These are phyloP conservation scores for Syzygium malaccense DNA, from an alignment of 441 rosid genomes.

Conservation along the genomic window DNA sequence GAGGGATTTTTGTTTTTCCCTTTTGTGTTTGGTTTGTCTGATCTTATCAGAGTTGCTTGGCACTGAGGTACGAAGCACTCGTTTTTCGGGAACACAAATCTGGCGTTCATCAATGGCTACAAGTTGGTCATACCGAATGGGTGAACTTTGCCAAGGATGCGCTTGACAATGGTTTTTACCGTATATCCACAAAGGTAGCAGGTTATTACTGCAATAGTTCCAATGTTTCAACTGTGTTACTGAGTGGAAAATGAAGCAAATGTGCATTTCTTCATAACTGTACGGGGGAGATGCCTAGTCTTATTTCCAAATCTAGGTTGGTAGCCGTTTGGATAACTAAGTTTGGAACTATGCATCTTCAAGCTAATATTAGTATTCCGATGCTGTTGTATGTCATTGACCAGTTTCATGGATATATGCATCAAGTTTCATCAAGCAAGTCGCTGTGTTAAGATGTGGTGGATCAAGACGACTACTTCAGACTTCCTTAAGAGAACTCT, in stretches of 20 bases:
- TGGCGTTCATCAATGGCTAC: constrained; percentile 27
- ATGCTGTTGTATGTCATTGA: background rate
- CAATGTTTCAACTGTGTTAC: background rate
- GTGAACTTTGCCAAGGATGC: constrained; percentile 44
- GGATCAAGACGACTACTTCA: background rate
- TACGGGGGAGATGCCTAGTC: background rate
- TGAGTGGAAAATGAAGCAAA: background rate
- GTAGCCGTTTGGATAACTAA: background rate
- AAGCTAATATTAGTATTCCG: background rate
- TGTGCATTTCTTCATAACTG: background rate
- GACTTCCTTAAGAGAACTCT: background rate
- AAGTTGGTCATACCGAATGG: constrained; percentile 61
- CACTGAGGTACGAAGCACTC: constrained; percentile 69
- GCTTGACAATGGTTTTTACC: constrained; percentile 41
- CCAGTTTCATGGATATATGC: background rate
- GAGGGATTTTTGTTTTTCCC: background rate
- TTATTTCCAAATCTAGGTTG: background rate
- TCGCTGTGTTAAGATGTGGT: background rate
- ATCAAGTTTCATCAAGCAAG: background rate
- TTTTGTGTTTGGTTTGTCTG: background rate
- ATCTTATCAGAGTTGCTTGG: constrained; percentile 49
- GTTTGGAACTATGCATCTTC: background rate
- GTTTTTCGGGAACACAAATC: constrained; percentile 46
- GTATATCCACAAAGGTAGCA: constrained; percentile 48
- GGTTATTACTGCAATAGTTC: background rate